Evolutionary conservation across 345 rosid genomes (phyloP), one percentile per base, ranked within the genome.

Genomic region (Moringa oleifera): DNA sequence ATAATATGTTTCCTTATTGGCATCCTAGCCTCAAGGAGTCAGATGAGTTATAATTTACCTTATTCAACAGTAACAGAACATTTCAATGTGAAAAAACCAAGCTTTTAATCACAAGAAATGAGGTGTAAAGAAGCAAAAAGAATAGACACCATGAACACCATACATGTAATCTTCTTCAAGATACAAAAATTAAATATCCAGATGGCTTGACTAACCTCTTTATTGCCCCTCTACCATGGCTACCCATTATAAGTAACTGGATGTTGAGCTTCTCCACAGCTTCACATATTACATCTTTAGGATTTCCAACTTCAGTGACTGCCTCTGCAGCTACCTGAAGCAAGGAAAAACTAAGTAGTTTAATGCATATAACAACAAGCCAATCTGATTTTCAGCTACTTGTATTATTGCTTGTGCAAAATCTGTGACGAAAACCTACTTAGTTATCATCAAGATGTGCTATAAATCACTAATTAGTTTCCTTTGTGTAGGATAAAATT

Each of bases 201-300:
- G 33, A 28, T 28, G 33, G 3, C 33, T 28, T 2, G 33, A 49
- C 45, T 33, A 1, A 85, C 97, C 95, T 73, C 28, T 73, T 62
- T 15, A 73, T 31, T n/a, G 55, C 46, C 11, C 77, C 77, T 68
- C 57, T 62, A 24, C 77, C 77, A 64, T 73, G 10, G 56, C 73
- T 73, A 8, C 77, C 77, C 68, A 73, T 72, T 0, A 82, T 67
- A 12, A 87, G 92, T 57, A 90, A 73, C 76, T 79, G 76, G 60
- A 82, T 69, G 21, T 81, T 63, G 68, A 75, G 74, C 71, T 85
- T 81, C 69, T 81, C 79, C 47, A 77, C 82, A 0, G 88, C 85
- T 31, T 73, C 76, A 54, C 95, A 90, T 23, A 83, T 83, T 7
- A 79, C 78, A n/a, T 64, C 75, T 61, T 75, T 75, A 19, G 95